Conservation (phyloP, 2,329 filamentous ascomycete genomes). For the Colletotrichum viniferum region DNA sequence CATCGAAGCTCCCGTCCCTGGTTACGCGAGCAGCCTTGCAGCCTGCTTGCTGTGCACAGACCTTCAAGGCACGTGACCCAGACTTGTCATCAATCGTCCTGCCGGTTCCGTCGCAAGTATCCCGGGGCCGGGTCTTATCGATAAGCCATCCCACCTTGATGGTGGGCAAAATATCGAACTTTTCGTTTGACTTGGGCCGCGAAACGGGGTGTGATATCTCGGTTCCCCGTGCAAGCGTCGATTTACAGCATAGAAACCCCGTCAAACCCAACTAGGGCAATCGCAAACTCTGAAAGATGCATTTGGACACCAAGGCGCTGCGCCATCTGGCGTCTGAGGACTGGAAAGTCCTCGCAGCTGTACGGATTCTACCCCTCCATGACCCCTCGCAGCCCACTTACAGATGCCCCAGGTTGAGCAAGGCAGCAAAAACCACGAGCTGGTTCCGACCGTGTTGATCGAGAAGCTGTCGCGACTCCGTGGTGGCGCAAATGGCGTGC, state of each 20-base stretch:
- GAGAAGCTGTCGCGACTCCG: conserved; percentile 82
- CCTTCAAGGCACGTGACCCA: neutral
- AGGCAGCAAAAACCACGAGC: conserved; percentile 95
- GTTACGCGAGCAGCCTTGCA: conserved; percentile 48
- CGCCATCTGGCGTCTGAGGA: conserved; percentile 92
- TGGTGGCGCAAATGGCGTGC: conserved; percentile 78
- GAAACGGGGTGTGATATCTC: neutral
- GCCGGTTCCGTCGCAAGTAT: neutral
- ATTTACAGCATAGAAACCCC: neutral
- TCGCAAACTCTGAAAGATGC: conserved; percentile 63
- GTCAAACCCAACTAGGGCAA: neutral
- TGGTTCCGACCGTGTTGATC: conserved; percentile 91
- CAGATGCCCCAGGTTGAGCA: conserved; percentile 75
- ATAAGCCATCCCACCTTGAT: conserved; percentile 28
- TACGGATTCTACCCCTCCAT: conserved; percentile 50
- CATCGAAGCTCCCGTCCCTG: conserved; percentile 31
- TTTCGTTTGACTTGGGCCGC: neutral
- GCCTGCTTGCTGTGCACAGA: conserved; percentile 35
- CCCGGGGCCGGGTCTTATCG: conserved; percentile 26
- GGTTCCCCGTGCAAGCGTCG: neutral
- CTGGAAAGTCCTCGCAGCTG: conserved; percentile 92
- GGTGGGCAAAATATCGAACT: conserved; percentile 12
- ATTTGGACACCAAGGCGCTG: conserved; percentile 91
- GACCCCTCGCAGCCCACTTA: conserved; percentile 37
- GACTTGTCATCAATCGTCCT: neutral